Conservation (phyloP, 805 yeast genomes). For the Monosporozyma siamensis region DNA sequence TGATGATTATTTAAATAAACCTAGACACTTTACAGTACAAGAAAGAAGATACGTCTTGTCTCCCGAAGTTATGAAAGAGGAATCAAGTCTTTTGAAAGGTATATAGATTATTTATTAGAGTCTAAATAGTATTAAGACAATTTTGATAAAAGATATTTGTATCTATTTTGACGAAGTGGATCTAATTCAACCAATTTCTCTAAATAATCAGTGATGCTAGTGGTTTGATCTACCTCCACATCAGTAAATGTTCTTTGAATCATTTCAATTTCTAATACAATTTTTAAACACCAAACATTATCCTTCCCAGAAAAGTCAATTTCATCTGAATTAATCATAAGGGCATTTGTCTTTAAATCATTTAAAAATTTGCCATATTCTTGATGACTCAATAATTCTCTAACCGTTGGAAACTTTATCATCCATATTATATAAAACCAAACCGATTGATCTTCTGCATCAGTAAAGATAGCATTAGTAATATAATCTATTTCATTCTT, state of each 20-base stretch:
- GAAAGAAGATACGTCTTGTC: constrained; percentile 44
- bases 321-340: constrained; percentile 66
- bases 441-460: constrained; percentile 87
- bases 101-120: background rate
- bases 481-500: constrained; percentile 54
- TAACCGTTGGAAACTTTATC: constrained; percentile 30
- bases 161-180: constrained; percentile 56
- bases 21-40: constrained; percentile 32
- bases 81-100: constrained; percentile 5
- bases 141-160: constrained; percentile 33
- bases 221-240: constrained; percentile 30
- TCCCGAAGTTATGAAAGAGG: constrained; percentile 13
- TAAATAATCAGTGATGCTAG: constrained; percentile 26
- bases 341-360: constrained; percentile 39
- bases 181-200: constrained; percentile 43
- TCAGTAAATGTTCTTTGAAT: constrained; percentile 20
- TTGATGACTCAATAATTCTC: constrained; percentile 16
- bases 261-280: constrained; percentile 40
- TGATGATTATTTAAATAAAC: constrained; percentile 39
- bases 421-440: constrained; percentile 90
- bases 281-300: constrained; percentile 70
- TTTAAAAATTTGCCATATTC: constrained; percentile 35
- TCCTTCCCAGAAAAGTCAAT: constrained; percentile 53
- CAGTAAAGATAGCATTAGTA: constrained; percentile 81
- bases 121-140: background rate